Conservation (phyloP, 768 basidiomycete genomes). For the Lepiota brunneoincarnata region DNA sequence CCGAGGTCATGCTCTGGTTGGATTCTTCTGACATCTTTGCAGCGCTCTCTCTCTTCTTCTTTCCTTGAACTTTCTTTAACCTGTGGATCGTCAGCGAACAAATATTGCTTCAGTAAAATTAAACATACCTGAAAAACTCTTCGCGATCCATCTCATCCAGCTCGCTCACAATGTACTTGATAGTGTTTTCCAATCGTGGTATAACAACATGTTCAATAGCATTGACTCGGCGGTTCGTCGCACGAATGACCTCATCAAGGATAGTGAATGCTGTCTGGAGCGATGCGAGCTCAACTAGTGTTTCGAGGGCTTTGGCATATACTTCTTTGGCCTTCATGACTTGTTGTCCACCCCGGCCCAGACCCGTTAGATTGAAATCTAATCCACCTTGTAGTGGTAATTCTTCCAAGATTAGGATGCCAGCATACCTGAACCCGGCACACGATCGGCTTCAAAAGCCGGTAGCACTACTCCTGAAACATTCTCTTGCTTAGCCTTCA, state of each 20-base stretch:
- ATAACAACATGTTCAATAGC: slow-evolving; percentile 98
- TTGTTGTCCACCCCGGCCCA: slow-evolving; percentile 96
- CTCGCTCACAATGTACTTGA: slow-evolving; percentile 97
- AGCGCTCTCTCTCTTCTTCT: slow-evolving; percentile 87
- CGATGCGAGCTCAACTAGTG: slow-evolving; percentile 94
- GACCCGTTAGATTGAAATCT: slow-evolving; percentile 97
- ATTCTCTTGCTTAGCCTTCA: slow-evolving; percentile 95
- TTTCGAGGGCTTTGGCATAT: slow-evolving; percentile 96
- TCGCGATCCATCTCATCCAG: slow-evolving; percentile 98
- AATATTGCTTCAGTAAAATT: neutral
- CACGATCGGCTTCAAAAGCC: slow-evolving; percentile 90
- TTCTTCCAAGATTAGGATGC: neutral
- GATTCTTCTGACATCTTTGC: slow-evolving; percentile 24
- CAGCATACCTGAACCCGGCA: slow-evolving; percentile 70
- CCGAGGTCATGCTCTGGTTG: slow-evolving; percentile 25
- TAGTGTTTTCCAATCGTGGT: slow-evolving; percentile 93
- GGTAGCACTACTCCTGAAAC: slow-evolving; percentile 96
- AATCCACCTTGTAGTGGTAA: neutral
- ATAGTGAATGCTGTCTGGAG: slow-evolving; percentile 98
- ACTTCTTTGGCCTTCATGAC: slow-evolving; percentile 94
- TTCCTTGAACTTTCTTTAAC: slow-evolving; percentile 95
- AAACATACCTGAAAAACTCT: slow-evolving; percentile 80
- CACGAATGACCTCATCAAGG: slow-evolving; percentile 97
- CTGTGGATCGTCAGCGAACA: slow-evolving; percentile 36
- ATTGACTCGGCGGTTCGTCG: slow-evolving; percentile 98